A percentile compares a stretch with the other conserved stretches of the same genome.
Evolutionary conservation across 106 monocot species (phyloP).

Genomic region (Agapanthus africanus): DNA sequence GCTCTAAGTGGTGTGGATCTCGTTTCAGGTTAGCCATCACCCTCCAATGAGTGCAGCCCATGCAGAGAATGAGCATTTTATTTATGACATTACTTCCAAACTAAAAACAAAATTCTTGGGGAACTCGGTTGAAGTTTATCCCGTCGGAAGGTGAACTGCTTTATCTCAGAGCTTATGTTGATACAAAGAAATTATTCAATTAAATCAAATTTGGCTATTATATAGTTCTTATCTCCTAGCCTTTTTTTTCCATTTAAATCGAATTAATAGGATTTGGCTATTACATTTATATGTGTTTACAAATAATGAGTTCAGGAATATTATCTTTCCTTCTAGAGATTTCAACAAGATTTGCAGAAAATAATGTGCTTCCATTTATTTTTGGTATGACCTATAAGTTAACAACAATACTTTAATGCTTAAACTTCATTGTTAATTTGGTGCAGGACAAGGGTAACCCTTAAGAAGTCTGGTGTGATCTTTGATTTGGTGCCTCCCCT

Average conservation of each 20-base stretch:
- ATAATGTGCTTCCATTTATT: background rate
- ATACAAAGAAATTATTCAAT: background rate
- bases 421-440: background rate
- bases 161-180: background rate
- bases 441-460: conserved; percentile 78
- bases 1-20: background rate
- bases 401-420: background rate
- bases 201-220: no score
- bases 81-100: conserved; percentile 92
- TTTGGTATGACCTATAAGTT: background rate
- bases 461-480: conserved; percentile 74
- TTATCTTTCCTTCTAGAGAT: background rate
- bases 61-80: conserved; percentile 97
- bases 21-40: conserved; percentile 85
- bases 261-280: no score
- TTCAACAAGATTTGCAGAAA: background rate
- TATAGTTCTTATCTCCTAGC: no score
- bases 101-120: conserved; percentile 91
- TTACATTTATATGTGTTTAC: no score
- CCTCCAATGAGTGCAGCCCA: conserved; percentile 94
- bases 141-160: conserved; percentile 73
- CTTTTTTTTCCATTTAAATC: no score
- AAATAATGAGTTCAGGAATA: background rate
- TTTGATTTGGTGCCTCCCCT: conserved; percentile 93
- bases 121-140: conserved; percentile 87